Percentiles rank a stretch among this genome's conserved stretches.
Evolutionary conservation across 306 rosid species (phyloP).

Genomic region (Urtica urens): DNA sequence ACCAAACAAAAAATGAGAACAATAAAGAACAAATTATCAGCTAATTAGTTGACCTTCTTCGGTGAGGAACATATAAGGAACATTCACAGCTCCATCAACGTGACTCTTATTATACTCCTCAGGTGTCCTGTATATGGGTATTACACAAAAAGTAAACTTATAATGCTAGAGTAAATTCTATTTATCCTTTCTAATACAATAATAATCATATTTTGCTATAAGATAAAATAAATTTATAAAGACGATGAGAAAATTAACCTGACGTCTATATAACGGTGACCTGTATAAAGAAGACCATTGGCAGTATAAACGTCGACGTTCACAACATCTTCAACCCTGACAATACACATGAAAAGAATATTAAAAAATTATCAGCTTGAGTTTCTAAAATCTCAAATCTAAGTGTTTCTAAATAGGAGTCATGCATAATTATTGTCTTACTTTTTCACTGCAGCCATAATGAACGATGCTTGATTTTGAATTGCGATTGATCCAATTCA

Average conservation of each 20-base stretch:
- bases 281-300: constrained; percentile 24
- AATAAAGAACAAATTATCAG: too few species aligned
- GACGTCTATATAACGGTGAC: constrained; percentile 31
- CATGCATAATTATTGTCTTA: neutral
- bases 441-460: constrained; percentile 20
- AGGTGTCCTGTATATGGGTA: constrained; percentile 6
- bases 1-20: neutral
- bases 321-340: constrained; percentile 28
- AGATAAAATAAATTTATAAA: neutral
- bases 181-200: neutral
- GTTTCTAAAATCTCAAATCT: neutral
- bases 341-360: neutral
- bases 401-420: too few species aligned
- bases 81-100: constrained; percentile 26
- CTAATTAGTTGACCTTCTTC: constrained; percentile 17
- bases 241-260: constrained; percentile 14
- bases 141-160: neutral
- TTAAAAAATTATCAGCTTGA: neutral
- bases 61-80: constrained; percentile 40
- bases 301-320: constrained; percentile 29
- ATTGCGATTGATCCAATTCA: neutral
- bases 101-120: constrained; percentile 46
- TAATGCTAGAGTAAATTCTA: too few species aligned
- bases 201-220: neutral
- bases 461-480: neutral